These are phyloP conservation scores for Chalciporus sp. DNA, from an alignment of 1,284 basidiomycete species.

Conservation along the genomic window DNA sequence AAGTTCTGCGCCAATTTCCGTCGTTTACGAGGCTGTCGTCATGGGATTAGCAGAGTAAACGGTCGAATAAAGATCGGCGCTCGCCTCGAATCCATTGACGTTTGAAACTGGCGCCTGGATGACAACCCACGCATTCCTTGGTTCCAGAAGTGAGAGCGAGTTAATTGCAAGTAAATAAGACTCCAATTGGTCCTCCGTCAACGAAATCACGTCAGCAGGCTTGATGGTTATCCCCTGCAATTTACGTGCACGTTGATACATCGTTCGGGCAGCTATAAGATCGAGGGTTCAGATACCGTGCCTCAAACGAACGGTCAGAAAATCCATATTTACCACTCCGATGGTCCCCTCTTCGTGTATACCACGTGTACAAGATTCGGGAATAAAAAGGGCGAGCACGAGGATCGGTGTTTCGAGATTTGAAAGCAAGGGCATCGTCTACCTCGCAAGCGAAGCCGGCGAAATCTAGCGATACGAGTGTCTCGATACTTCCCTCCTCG, in stretches of 20 bases:
- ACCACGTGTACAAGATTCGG: conserved; percentile 94
- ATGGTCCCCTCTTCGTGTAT: conserved; percentile 84
- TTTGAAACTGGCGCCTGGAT: conserved; percentile 25
- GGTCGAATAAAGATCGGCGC: conserved; percentile 24
- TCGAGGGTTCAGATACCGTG: conserved; percentile 23
- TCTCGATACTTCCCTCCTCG: conserved; percentile 81
- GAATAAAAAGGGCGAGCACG: conserved; percentile 87
- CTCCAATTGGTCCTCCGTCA: conserved; percentile 79
- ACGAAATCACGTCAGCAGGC: conserved; percentile 54
- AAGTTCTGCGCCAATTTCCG: conserved; percentile 75
- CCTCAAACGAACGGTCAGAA: conserved; percentile 12
- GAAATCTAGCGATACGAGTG: conserved; percentile 85
- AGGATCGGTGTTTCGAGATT: conserved; percentile 93
- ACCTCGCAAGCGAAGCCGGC: conserved; percentile 86
- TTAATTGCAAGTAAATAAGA: conserved; percentile 89
- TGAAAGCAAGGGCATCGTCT: conserved; percentile 89
- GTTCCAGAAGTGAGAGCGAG: conserved; percentile 81
- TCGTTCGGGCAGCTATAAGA: conserved; percentile 77
- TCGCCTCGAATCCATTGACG: conserved; percentile 31
- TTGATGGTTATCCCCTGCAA: conserved; percentile 61
- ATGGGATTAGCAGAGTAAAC: conserved; percentile 24
- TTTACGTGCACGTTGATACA: conserved; percentile 92
- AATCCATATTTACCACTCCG: conserved; percentile 67
- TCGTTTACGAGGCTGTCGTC: conserved; percentile 60
- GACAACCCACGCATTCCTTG: conserved; percentile 79